Percentiles rank a stretch among this genome's conserved stretches.
These are phyloP conservation scores for Diaporthe velutina DNA, from an alignment of 2,329 filamentous ascomycete species.

Conservation along the genomic window DNA sequence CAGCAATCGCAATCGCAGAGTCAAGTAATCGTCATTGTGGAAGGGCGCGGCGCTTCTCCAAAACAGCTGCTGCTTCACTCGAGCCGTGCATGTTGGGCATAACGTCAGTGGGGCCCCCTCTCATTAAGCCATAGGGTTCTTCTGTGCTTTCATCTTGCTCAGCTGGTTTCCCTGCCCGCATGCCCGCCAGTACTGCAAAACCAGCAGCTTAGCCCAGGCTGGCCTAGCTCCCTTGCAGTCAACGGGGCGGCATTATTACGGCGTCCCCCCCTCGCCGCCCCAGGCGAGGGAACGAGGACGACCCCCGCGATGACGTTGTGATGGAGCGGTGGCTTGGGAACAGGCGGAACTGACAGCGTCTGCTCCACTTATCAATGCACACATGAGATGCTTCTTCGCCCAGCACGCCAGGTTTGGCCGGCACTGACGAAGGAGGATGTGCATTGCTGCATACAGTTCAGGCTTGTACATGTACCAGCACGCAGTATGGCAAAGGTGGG, in stretches of 20 bases:
- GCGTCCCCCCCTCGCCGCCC: neutral
- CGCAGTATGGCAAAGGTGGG: neutral
- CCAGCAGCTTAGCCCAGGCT: slow-evolving; percentile 15
- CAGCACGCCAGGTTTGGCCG: neutral
- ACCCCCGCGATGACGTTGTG: slow-evolving; percentile 35
- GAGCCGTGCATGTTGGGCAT: neutral
- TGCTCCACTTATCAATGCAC: slow-evolving; percentile 18
- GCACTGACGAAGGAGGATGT: neutral
- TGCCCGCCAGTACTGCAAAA: neutral
- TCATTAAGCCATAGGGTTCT: neutral
- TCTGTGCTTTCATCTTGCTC: slow-evolving; percentile 1
- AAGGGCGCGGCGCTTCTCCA: slow-evolving; percentile 12
- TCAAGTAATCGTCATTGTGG: neutral
- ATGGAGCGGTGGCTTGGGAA: slow-evolving; percentile 24
- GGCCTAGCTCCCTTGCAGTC: slow-evolving; percentile 8
- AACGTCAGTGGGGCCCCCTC: neutral
- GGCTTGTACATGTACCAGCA: neutral
- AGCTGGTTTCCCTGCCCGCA: neutral
- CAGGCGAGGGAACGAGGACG: slow-evolving; percentile 11
- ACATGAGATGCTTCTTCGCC: slow-evolving; percentile 5
- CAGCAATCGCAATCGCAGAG: neutral
- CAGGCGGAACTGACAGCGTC: slow-evolving; percentile 2
- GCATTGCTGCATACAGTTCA: neutral
- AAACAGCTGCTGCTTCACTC: slow-evolving; percentile 24
- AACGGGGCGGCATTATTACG: slow-evolving; percentile 6